Evolutionary conservation across 805 yeast species (phyloP), one percentile per base, ranked within the genome.

Genomic region (Sugiyamaella smithiae): DNA sequence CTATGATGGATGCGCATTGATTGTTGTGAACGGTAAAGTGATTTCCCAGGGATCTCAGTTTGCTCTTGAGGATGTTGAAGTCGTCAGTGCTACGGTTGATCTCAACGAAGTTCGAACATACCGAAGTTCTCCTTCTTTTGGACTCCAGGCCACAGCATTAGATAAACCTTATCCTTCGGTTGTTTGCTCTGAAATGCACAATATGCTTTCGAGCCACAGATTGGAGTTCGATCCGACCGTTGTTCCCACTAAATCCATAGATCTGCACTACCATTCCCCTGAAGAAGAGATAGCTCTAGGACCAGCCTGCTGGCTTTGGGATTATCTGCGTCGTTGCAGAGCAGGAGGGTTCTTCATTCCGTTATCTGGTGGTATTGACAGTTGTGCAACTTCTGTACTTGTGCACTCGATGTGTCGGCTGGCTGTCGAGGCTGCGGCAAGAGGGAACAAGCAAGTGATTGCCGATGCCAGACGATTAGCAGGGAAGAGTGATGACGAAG

Each of bases 291-390:
- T 93, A 56, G 97, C 98, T 0, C 72, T 87, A 38, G 99, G 99
- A 0, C 99, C 99, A 0, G 99, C 99, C 0, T 93, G 99, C 66
- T 93, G 99, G 99, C 68, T 93, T 55, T 93, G 99, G 99, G 99
- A 93, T 67, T 93, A 93, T 62, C 74, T 93, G 50, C 79, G 99
- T 65, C 78, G 99, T 55, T 88, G 95, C 57, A 80, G 80, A 56
- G 86, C 93, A 45, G 88, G 89, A 0, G 99, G 99, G 0, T 93
- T 76, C 65, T 95, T 93, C 67, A 72, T 93, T 40, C 98, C 99
- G 0, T 72, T 93, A 43, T 85, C 95, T 65, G 99, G 99, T 16
- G 99, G 99, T 43, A 91, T 93, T 55, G 99, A 93, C 64, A 86
- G 96, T 29, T 95, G 99, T 72, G 97, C 99, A 1, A 93, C 99